phyloP scores from a whole-genome alignment of 2,329 filamentous ascomycete species.

The Pseudopyrenochaeta lycopersici region DNA sequence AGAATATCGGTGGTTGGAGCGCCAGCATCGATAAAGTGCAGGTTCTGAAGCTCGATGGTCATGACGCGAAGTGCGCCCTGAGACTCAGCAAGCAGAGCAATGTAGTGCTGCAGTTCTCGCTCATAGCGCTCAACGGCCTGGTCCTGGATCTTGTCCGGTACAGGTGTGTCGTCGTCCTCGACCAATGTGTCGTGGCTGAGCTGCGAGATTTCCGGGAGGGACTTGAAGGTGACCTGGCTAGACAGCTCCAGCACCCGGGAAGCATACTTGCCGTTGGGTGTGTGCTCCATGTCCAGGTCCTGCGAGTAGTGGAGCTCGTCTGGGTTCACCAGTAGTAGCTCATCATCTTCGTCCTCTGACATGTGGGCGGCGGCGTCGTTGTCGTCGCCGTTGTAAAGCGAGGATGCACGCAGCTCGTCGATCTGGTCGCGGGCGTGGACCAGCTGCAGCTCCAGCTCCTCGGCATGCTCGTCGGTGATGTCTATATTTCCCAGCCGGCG shows the following conservation, averaged over 20 bases:
- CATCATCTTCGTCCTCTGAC: conserved; percentile 41
- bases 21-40: conserved; percentile 51
- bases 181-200: conserved; percentile 36
- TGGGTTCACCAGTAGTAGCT: conserved; percentile 44
- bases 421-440: conserved; percentile 47
- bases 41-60: conserved; percentile 54
- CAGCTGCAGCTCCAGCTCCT: conserved; percentile 45
- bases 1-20: conserved; percentile 47
- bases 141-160: conserved; percentile 44
- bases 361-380: conserved; percentile 29
- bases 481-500: conserved; percentile 50
- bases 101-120: conserved; percentile 51
- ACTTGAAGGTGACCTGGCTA: conserved; percentile 41
- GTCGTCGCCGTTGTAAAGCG: conserved; percentile 39
- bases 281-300: conserved; percentile 37
- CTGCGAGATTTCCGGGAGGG: conserved; percentile 33
- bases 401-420: conserved; percentile 43
- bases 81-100: conserved; percentile 49
- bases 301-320: conserved; percentile 43
- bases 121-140: conserved; percentile 49
- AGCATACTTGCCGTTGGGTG: conserved; percentile 38
- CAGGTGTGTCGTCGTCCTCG: conserved; percentile 25
- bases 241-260: conserved; percentile 38
- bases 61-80: conserved; percentile 53
- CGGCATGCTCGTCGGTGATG: conserved; percentile 45